phyloP scores from a whole-genome alignment of 176 grass and related monocot genomes.

The Saccharum spontaneum region DNA sequence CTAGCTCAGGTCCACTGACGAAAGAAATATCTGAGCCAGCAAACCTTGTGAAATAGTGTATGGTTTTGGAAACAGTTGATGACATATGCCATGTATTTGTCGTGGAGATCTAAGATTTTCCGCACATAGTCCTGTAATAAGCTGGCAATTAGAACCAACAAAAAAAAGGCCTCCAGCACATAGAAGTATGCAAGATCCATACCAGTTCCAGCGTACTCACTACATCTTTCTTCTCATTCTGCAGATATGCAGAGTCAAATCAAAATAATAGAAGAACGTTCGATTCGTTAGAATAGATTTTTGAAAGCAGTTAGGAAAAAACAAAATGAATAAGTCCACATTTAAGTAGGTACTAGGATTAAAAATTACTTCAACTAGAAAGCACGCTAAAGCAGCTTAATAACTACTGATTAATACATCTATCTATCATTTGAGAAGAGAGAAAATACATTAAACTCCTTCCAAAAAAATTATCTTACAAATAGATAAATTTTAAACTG shows the following conservation, averaged over 20 bases:
- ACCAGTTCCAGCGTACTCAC: constrained; percentile 63
- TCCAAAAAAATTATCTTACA: background rate
- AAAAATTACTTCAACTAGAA: too few species aligned
- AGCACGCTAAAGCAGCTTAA: background rate
- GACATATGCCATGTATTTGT: constrained; percentile 65
- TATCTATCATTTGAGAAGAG: background rate
- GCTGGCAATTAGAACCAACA: background rate
- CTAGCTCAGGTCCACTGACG: background rate
- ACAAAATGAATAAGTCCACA: too few species aligned
- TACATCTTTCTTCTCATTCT: constrained; percentile 63
- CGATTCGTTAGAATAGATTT: background rate
- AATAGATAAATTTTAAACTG: background rate
- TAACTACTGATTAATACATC: too few species aligned
- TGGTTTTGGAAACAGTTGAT: constrained; percentile 59
- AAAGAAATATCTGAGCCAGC: background rate
- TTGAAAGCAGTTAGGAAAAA: background rate
- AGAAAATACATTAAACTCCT: background rate
- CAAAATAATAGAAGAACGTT: background rate
- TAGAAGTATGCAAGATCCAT: constrained; percentile 8
- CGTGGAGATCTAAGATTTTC: constrained; percentile 67
- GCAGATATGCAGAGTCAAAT: background rate
- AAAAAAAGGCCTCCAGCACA: background rate
- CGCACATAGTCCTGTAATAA: constrained; percentile 64
- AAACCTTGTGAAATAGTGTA: constrained; percentile 77
- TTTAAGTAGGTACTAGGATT: too few species aligned